Base-by-base conservation (phyloP, 441 rosid species). In the Populus hybrid region DNA sequence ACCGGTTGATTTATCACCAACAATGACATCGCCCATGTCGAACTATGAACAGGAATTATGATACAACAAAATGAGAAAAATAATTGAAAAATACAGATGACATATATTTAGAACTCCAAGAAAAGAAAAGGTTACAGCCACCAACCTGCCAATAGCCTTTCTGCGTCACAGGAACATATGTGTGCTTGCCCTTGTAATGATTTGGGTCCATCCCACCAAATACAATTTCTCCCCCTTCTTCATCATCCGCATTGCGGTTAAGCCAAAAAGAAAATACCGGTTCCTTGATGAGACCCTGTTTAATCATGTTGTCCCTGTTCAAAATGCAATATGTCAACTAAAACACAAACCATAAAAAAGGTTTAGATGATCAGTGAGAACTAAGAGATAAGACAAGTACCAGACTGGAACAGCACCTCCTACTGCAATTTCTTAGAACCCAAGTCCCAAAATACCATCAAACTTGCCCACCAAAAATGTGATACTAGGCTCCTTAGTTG, bases 91-190 rank as follows among this genome's bases (percentile, higher is more conserved):
- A 30, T 30, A 30, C 0, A 30, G 5, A 30, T 30, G 5, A 30
- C 32, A 30, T 30, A 3, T 4, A 30, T 30, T 30, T 3, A 30
- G 32, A 30, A 30, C 32, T 30, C 32, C 5, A 72, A 4, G 23
- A 23, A 6, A 32, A 50, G 76, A 66, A 67, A 32, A 72, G 36
- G 61, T 8, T 54, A 71, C 32, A 24, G 72, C 83, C 35, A 84
- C 84, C 85, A 36, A 92, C 96, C 98, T 93, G 91, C 98, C 98
- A 93, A 72, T 93, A 93, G 69, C 95, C 98, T 81, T 89, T 93
- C 82, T 32, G 85, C 34, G 94, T 84, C 42, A 93, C 94, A 28
- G 97, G 92, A 82, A 90, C 94, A 84, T 84, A 93, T 34, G 93
- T 86, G 75, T 92, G 97, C 63, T 89, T 79, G 63, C 98, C 98